Conservation (phyloP, 345 rosid species). For the Salix suchowensis region DNA sequence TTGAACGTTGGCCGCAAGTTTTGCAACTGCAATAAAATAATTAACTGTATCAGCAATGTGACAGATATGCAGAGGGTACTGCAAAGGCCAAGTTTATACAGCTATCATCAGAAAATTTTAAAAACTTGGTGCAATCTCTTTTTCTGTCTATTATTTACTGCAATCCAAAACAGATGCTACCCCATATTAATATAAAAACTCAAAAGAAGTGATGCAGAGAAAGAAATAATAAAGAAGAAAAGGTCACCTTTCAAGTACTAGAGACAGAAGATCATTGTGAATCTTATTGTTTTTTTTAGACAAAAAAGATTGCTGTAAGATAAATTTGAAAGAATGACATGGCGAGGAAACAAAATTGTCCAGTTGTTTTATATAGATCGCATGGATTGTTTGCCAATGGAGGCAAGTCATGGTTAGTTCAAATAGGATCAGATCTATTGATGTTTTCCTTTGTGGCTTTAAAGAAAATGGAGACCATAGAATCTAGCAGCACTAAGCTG, state of each 20-base stretch:
- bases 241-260: background rate
- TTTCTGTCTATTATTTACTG: background rate
- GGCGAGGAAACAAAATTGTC: background rate
- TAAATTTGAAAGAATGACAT: background rate
- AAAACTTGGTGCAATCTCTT: background rate
- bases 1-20: constrained; percentile 55
- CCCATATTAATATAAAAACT: background rate
- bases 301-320: background rate
- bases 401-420: background rate
- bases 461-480: background rate
- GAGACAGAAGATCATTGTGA: background rate
- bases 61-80: background rate
- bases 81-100: background rate
- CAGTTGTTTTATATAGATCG: background rate
- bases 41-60: constrained; percentile 4
- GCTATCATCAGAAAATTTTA: background rate
- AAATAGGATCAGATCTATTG: background rate
- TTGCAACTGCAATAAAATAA: constrained; percentile 62
- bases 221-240: background rate
- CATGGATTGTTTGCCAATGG: background rate
- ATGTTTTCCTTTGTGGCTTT: background rate
- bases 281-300: too few relatives aligned
- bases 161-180: background rate
- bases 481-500: background rate
- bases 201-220: background rate